Evolutionary conservation across 768 basidiomycete species (phyloP).

Genomic region (Lyophyllum atratum): DNA sequence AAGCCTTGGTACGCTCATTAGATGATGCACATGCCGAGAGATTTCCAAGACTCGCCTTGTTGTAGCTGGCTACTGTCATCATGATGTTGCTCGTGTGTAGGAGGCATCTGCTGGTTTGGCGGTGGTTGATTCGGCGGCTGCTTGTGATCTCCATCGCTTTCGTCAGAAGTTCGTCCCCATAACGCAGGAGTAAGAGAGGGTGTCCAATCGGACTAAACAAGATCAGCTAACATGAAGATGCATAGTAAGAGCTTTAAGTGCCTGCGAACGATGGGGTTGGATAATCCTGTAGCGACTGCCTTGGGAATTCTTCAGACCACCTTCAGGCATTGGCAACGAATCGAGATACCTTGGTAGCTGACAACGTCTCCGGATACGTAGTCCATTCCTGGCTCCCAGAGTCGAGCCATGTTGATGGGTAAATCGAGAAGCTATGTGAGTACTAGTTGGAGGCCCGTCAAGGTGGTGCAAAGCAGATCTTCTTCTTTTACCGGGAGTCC

Average conservation of each 20-base stretch:
- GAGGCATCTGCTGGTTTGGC: conserved; percentile 28
- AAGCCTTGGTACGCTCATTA: conserved; percentile 1
- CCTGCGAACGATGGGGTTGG: conserved; percentile 73
- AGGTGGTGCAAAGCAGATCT: not conserved
- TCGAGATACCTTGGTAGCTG: conserved; percentile 48
- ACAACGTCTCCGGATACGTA: conserved; percentile 42
- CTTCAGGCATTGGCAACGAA: not conserved
- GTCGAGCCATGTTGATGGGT: conserved; percentile 6
- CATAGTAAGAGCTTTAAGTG: conserved; percentile 19
- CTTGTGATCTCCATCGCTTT: conserved; percentile 26
- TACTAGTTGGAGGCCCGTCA: not conserved
- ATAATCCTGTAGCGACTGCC: conserved; percentile 68
- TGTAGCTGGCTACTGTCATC: conserved; percentile 17
- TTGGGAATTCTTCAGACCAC: conserved; percentile 19
- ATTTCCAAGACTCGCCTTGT: conserved; percentile 8
- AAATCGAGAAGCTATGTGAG: not conserved
- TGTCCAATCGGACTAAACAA: conserved; percentile 63
- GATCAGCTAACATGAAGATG: not conserved
- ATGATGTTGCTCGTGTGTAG: conserved; percentile 22
- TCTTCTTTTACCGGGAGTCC: not conserved
- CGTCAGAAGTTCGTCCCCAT: conserved; percentile 57
- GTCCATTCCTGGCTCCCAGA: conserved; percentile 12
- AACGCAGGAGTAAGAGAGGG: conserved; percentile 63
- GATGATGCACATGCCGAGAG: conserved; percentile 16
- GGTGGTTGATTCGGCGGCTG: conserved; percentile 28